Percentiles rank a stretch among this genome's conserved stretches.
These are phyloP conservation scores for Aleurites moluccanus DNA, from an alignment of 441 rosid genomes.

Conservation along the genomic window DNA sequence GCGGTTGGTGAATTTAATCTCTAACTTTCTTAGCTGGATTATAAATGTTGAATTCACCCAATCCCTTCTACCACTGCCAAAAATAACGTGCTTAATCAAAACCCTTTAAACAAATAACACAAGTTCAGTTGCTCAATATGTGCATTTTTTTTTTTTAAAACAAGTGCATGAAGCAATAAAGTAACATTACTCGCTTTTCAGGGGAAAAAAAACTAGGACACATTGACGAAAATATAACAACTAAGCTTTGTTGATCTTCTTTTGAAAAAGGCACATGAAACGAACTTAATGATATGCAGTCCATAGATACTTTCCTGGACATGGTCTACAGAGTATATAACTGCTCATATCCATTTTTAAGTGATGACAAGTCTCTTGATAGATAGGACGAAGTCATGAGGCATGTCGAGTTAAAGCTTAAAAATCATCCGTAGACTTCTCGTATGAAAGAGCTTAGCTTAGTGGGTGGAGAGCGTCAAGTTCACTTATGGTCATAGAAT, in stretches of 20 bases:
- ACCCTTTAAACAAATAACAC: constrained; percentile 41
- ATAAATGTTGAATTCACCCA: constrained; percentile 86
- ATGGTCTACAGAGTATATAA: background rate
- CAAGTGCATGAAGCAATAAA: background rate
- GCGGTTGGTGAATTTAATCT: background rate
- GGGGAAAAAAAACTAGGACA: no score
- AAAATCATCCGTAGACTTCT: no score
- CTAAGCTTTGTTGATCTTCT: background rate
- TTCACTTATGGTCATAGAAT: no score
- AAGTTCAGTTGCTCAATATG: constrained; percentile 20
- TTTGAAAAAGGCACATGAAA: background rate
- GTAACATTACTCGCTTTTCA: background rate
- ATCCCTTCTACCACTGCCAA: constrained; percentile 88
- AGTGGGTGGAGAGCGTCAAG: no score
- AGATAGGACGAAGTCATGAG: background rate
- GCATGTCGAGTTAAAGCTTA: no score
- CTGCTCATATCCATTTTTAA: background rate
- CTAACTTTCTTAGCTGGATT: constrained; percentile 54
- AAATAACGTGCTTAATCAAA: constrained; percentile 48
- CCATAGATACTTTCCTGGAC: no score
- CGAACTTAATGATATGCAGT: no score
- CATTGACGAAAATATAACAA: background rate
- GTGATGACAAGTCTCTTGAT: background rate
- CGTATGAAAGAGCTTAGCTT: no score
- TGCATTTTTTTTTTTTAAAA: background rate